A percentile compares a stretch with the other conserved stretches of the same genome.
phyloP scores from a whole-genome alignment of 805 yeast species.

The Saccharomycopsis synnaedendra region DNA sequence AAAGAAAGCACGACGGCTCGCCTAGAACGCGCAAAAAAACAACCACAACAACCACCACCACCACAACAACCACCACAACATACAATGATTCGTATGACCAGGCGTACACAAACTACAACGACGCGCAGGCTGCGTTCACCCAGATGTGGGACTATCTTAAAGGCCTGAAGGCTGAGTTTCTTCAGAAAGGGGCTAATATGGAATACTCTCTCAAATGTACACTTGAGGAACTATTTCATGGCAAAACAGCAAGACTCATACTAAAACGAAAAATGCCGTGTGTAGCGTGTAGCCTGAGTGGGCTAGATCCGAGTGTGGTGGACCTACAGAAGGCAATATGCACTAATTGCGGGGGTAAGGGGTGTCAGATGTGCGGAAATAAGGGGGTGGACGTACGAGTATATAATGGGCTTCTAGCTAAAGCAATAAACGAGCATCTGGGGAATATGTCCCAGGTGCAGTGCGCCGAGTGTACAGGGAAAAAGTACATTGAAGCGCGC shows the following conservation, averaged over 20 bases:
- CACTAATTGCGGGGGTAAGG: conserved; percentile 32
- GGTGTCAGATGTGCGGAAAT: conserved; percentile 22
- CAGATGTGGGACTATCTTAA: too few relatives aligned
- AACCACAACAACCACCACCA: background rate
- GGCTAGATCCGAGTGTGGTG: conserved; percentile 25
- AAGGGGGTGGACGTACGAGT: background rate
- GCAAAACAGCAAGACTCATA: conserved; percentile 44
- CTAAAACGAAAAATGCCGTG: conserved; percentile 42
- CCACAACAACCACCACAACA: conserved; percentile 4
- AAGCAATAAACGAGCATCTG: background rate
- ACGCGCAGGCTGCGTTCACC: too few relatives aligned
- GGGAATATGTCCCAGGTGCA: conserved; percentile 16
- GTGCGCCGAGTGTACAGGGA: conserved; percentile 34
- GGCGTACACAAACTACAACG: background rate
- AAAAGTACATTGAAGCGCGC: conserved; percentile 34
- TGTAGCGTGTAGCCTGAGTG: conserved; percentile 38
- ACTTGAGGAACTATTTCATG: conserved; percentile 44
- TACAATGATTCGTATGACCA: background rate
- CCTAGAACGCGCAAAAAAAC: background rate
- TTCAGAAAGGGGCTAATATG: conserved; percentile 40
- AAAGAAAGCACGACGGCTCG: background rate
- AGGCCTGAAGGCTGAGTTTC: background rate
- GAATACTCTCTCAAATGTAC: conserved; percentile 42
- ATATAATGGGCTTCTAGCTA: background rate
- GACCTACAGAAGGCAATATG: conserved; percentile 29